Evolutionary conservation across 345 rosid genomes (phyloP), one percentile per base, ranked within the genome.

Genomic region (Cardiospermum halicacabum): DNA sequence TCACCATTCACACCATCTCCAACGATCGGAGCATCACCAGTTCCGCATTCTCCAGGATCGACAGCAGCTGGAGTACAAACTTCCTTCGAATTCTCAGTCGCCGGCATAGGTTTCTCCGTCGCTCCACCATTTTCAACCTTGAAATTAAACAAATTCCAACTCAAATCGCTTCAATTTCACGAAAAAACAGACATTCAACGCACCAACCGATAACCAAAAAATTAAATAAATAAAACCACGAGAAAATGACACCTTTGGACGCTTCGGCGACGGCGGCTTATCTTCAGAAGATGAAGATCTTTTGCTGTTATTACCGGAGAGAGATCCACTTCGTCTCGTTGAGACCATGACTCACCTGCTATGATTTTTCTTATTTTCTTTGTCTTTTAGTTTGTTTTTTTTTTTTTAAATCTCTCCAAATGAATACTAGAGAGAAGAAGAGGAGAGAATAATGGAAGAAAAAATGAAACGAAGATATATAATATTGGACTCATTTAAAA

Each of bases 311-410:
- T 75, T 85, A 69, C 86, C 91, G 34, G 96, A 76, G 78, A 82
- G 76, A 83, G 90, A 82, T 80, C 86, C 95, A 80, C 88, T 87
- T 72, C 92, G 81, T 68, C 85, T 80, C 72, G 96, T 81, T 51
- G 93, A 85, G 73, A 84, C 98, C 98, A 92, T 92, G 80, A 72
- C 82, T 87, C 83, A 63, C 56, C 78, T 72, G 74, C 64, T 71
- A 58, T 75, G 45, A 51, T 43, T 60, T 15, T 7, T 55, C 68
- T 30, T 45, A 5, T 68, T 58, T 66, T 58, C 48, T 30, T 58
- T 58, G 39, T 43, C 24, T 21, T 31, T 66, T 19, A 10, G 31
- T 32, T 2, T 28, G 5, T 32, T 43, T 42, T 15, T 19, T 30
- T 28, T 45, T 4, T 65, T 32, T 49, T 70, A n/a, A n/a, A n/a